Conservation (phyloP, 441 rosid genomes). For the Cnidoscolus chayamansa region DNA sequence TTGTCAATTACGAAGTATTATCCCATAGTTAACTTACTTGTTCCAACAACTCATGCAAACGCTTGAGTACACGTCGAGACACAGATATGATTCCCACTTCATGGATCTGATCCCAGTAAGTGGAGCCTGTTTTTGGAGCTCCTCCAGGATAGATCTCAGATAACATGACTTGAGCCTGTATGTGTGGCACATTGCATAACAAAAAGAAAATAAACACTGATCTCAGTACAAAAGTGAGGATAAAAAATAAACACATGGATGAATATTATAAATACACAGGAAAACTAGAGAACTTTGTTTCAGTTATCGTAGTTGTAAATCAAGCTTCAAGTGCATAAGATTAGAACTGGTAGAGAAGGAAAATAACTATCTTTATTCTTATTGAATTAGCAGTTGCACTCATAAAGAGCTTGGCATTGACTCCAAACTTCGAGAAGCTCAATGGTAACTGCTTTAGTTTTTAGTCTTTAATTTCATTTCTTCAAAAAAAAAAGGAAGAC, state of each 20-base stretch:
- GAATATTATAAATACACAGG: not conserved
- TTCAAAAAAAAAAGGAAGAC: not conserved
- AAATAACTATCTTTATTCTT: not conserved
- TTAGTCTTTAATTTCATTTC: not conserved
- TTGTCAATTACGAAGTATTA: conserved; percentile 8
- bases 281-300: conserved; percentile 12
- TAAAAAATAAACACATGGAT: not conserved
- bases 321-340: conserved; percentile 4
- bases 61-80: conserved; percentile 74
- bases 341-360: not conserved
- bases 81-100: conserved; percentile 82
- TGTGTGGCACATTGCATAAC: conserved; percentile 11
- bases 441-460: not conserved
- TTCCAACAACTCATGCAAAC: conserved; percentile 78
- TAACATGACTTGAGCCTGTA: conserved; percentile 86
- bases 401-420: not conserved
- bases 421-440: conserved; percentile 8
- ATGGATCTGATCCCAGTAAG: conserved; percentile 92
- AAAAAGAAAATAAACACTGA: conserved; percentile 10
- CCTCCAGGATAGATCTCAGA: conserved; percentile 99
- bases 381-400: not conserved
- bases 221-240: not conserved
- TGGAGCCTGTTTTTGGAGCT: conserved; percentile 78
- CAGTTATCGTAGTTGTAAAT: conserved; percentile 2
- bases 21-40: conserved; percentile 44